Base-by-base conservation (phyloP, 2,329 filamentous ascomycete species). In the Penicillium sp. region DNA sequence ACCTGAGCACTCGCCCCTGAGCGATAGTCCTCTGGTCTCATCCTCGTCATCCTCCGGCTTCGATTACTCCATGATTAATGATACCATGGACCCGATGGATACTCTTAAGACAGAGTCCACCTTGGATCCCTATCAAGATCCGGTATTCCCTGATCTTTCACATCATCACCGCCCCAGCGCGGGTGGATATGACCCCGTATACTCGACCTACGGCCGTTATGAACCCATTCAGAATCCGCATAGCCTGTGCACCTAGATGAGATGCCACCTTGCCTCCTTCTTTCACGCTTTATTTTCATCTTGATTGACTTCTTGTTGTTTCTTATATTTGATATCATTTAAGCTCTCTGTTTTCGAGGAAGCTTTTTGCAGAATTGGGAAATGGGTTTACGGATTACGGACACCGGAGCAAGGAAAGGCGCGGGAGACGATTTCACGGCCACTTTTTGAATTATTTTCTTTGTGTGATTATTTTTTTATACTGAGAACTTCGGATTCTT, bases 41-140 rank as follows among this genome's bases (percentile, higher is more conserved):
- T 74, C 68, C 2, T 73, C 72, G 1, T 73, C 72, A 8, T 74
- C 72, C 2, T 72, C 71, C 1, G 64, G 63, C 3, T 70, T 71
- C 34, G 71, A 74, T 40, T 69, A 71, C 33, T 65, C 64, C 10
- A 65, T 73, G 54, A 60, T 74, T 18, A 68, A 63, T 34, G 71
- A 75, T 37, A 62, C 71, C 2, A 71, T 75, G 62, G 66, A 73
- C 24, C 69, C 71, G 2, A 68, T 73, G 58, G 71, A 75, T 29
- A 65, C 71, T 1, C 63, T 74, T 26, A 73, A 73, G 54, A 63
- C 59, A 9, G 52, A 55, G 4, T 61, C 68, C 13, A 63, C 62
- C 29, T 61, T 69, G 41, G 68, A 69, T 32, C 63, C 66, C 7
- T 75, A 74, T 46, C 67, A 67, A 17, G 68, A 73, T 21, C 54